Base-by-base conservation (phyloP, 768 basidiomycete species). In the Punctularia strigosozonata region DNA sequence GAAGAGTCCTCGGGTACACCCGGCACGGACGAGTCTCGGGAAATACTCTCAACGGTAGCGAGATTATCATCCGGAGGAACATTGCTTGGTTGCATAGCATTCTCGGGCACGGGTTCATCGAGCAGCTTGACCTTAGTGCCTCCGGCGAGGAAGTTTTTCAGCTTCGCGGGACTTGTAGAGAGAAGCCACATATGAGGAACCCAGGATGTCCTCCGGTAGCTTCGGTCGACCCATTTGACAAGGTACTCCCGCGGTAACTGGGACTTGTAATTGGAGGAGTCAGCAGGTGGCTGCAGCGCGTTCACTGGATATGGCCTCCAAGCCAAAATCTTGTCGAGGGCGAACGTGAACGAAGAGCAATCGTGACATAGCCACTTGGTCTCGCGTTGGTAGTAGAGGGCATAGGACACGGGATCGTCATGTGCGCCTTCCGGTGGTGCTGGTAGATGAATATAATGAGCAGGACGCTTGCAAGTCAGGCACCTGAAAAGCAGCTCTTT, bases 121-220 rank as follows among this genome's bases (percentile, higher is more conserved):
- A 87, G 59, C 32, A 92, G 63, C 25, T 77, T 66, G 12, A 90
- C 71, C 50, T 72, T 77, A 1, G 82, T 61, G 3, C 90, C 88
- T 12, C 67, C 63, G 6, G 55, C 47, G 26, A 92, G 62, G 59
- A 94, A 97, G 53, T 85, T 73, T 47, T 80, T 82, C 42, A 95
- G 60, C 52, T 80, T 86, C 8, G 57, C 51, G n/a, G 60, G 53
- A 37, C 74, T 65, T n/a, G 73, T 77, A 7, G 80, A 73, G 22
- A 77, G 63, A 2, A 95, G 64, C 89, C 89, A 97, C 65, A 82
- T 77, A 49, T 97, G 91, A 22, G 89, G 83, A 2, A 95, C 89
- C 91, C 91, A 97, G 54, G 82, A 71, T 8, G 73, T 62, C 31
- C 81, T 73, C 38, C 83, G 65, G 56, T 85, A 97, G 46, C 89